Percentiles rank a stretch among this genome's conserved stretches.
Conservation (phyloP, 2,329 filamentous ascomycete genomes). For the Fusarium clavum region DNA sequence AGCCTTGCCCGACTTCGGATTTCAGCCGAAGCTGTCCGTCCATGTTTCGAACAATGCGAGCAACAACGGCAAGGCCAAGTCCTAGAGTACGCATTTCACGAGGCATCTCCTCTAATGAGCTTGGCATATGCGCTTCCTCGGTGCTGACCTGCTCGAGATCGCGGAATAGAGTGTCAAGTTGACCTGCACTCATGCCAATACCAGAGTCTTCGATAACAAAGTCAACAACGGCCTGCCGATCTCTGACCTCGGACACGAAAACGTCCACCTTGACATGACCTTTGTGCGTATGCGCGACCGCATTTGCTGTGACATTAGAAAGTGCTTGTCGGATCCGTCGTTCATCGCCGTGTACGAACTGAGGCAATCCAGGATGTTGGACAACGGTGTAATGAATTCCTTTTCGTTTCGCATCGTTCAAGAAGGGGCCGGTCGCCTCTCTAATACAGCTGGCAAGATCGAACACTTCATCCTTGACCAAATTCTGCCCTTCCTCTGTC, state of each 20-base stretch:
- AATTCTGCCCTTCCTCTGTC: slow-evolving; percentile 81
- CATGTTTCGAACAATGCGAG: slow-evolving; percentile 88
- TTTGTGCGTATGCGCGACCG: slow-evolving; percentile 78
- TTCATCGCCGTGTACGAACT: slow-evolving; percentile 80
- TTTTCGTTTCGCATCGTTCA: slow-evolving; percentile 80
- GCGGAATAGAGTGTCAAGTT: slow-evolving; percentile 67
- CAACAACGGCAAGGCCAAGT: slow-evolving; percentile 88
- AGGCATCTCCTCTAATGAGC: slow-evolving; percentile 45
- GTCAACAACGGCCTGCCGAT: slow-evolving; percentile 73
- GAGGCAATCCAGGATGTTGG: slow-evolving; percentile 75
- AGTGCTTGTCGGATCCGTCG: slow-evolving; percentile 84
- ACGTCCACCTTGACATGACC: slow-evolving; percentile 79
- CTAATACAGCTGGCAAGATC: slow-evolving; percentile 76
- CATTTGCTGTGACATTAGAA: slow-evolving; percentile 86
- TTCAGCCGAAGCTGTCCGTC: slow-evolving; percentile 87
- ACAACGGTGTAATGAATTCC: slow-evolving; percentile 76
- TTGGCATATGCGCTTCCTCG: slow-evolving; percentile 52
- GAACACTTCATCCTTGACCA: slow-evolving; percentile 85
- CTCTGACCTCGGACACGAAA: slow-evolving; percentile 67
- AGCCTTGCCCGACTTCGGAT: slow-evolving; percentile 84
- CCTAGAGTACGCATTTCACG: slow-evolving; percentile 68
- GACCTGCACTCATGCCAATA: slow-evolving; percentile 73
- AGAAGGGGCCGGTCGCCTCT: slow-evolving; percentile 83
- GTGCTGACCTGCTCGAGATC: slow-evolving; percentile 69
- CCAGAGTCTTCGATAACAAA: slow-evolving; percentile 83